Evolutionary conservation across 495 filamentous ascomycete species (phyloP).

Genomic region (Tuber borchii): DNA sequence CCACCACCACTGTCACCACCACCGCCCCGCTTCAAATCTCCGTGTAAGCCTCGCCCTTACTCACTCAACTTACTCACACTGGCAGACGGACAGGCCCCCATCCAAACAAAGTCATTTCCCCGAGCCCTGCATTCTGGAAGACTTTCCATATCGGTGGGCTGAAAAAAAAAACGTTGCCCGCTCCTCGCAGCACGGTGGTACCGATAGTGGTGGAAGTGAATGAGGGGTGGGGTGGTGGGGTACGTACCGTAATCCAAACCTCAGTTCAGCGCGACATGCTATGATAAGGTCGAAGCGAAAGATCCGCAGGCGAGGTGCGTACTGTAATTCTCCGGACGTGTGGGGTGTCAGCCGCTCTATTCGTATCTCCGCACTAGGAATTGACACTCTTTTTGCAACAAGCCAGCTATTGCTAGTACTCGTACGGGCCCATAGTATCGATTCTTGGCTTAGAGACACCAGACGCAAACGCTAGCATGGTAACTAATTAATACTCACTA

Average conservation of each 20-base stretch:
- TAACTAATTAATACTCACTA: not conserved
- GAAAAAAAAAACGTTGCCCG: not conserved
- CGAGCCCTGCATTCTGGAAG: not conserved
- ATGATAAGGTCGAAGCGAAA: not conserved
- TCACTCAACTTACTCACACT: conserved; percentile 1
- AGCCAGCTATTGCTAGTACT: too few species aligned
- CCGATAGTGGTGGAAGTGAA: not conserved
- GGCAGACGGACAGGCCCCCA: not conserved
- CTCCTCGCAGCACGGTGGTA: not conserved
- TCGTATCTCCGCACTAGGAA: not conserved
- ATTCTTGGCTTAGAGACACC: not conserved
- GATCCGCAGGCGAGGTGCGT: not conserved
- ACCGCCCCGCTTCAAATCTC: not conserved
- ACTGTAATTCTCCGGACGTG: not conserved
- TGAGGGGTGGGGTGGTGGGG: not conserved
- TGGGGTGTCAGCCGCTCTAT: not conserved
- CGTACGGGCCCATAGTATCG: not conserved
- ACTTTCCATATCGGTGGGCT: not conserved
- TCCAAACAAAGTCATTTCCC: not conserved
- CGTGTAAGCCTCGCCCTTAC: not conserved
- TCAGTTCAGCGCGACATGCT: not conserved
- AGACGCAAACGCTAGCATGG: not conserved
- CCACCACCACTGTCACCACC: not conserved
- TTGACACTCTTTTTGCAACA: too few species aligned
- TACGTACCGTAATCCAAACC: not conserved